These are phyloP conservation scores for Primulina eburnea DNA, from an alignment of 257 asterid genomes.

Conservation along the genomic window DNA sequence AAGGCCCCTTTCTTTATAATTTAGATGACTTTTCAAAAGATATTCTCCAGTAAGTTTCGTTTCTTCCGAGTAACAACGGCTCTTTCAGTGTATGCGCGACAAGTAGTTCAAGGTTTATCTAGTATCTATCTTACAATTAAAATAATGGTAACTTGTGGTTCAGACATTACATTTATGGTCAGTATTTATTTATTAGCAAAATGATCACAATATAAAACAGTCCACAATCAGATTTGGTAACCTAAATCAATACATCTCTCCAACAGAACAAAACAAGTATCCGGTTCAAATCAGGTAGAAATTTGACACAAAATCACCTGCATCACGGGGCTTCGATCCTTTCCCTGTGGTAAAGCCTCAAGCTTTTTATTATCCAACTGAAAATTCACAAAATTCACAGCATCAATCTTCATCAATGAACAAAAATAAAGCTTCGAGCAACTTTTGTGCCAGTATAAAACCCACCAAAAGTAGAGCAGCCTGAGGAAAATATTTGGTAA, in stretches of 20 bases:
- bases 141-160: not conserved
- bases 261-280: not conserved
- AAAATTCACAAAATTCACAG: conserved; percentile 19
- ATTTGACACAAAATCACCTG: conserved; percentile 43
- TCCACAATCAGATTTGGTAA: not conserved
- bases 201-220: not conserved
- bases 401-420: conserved; percentile 19
- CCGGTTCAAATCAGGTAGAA: not conserved
- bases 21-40: not conserved
- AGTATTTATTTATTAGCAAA: conserved; percentile 3
- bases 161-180: conserved; percentile 2
- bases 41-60: not conserved
- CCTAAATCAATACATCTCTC: not conserved
- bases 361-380: conserved; percentile 76
- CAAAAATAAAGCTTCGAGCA: not conserved
- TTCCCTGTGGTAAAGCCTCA: conserved; percentile 50
- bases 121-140: not conserved
- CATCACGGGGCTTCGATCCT: conserved; percentile 65
- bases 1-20: not conserved
- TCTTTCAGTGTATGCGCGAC: not conserved
- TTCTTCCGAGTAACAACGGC: too few relatives aligned
- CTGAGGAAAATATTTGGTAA: conserved; percentile 75
- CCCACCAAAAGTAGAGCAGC: conserved; percentile 91
- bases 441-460: not conserved
- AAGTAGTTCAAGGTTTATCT: not conserved